A percentile compares a stretch with the other conserved stretches of the same genome.
Evolutionary conservation across 1,284 basidiomycete species (phyloP).

Genomic region (Cryptococcus maquisensis): DNA sequence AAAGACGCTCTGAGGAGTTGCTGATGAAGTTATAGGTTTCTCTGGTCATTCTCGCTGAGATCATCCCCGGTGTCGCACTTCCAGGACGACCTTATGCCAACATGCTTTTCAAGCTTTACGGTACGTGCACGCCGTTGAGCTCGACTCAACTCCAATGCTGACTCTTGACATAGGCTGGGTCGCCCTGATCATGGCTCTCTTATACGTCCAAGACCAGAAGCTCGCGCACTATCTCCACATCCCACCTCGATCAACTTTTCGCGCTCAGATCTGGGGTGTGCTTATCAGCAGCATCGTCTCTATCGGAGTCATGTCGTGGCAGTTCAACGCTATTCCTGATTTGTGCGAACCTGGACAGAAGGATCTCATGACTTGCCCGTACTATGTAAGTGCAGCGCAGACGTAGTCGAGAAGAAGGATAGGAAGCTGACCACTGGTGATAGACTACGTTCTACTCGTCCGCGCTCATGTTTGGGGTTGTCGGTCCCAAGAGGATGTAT

Average conservation of each 20-base stretch:
- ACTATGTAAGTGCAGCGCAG: constrained; percentile 11
- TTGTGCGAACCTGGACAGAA: constrained; percentile 14
- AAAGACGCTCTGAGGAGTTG: background rate
- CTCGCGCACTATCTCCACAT: constrained; percentile 51
- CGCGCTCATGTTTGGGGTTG: constrained; percentile 15
- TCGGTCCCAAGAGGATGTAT: constrained; percentile 18
- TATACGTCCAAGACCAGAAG: constrained; percentile 55
- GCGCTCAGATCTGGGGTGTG: constrained; percentile 13
- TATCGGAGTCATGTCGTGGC: constrained; percentile 14
- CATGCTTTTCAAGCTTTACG: constrained; percentile 58
- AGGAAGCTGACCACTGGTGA: background rate
- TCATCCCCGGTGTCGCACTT: constrained; percentile 1
- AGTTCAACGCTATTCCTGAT: constrained; percentile 14
- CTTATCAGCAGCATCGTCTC: constrained; percentile 14
- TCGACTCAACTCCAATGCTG: too few relatives aligned
- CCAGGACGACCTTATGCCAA: constrained; percentile 59
- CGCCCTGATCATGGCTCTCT: constrained; percentile 46
- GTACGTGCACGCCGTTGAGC: background rate
- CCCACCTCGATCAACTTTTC: constrained; percentile 17
- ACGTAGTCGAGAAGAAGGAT: background rate
- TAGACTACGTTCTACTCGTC: constrained; percentile 21
- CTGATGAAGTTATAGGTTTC: constrained; percentile 1
- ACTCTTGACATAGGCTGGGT: constrained; percentile 8
- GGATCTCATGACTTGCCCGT: constrained; percentile 19
- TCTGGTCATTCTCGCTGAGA: constrained; percentile 4